A percentile compares a stretch with the other conserved stretches of the same genome.
phyloP scores from a whole-genome alignment of 148 eudicot genomes.

The Rhododendron mucronatum region DNA sequence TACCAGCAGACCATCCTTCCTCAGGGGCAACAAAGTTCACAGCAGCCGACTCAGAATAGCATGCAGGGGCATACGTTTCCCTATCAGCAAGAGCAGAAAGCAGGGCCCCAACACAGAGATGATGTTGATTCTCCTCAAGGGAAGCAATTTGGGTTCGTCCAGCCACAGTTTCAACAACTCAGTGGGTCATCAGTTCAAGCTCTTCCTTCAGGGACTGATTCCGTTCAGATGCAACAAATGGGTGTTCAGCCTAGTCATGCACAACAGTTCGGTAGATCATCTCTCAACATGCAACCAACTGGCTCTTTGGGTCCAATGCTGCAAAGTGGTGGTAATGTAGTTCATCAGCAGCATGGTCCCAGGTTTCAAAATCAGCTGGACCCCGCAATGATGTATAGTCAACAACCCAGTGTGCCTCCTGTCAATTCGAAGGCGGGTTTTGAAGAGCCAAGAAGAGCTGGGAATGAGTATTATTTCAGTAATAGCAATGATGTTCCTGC shows the following conservation, averaged over 20 bases:
- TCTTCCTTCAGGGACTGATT: constrained; percentile 27
- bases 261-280: constrained; percentile 36
- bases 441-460: constrained; percentile 55
- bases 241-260: constrained; percentile 44
- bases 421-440: constrained; percentile 41
- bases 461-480: constrained; percentile 43
- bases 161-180: constrained; percentile 41
- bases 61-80: constrained; percentile 53
- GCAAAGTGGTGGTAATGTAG: constrained; percentile 37
- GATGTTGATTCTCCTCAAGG: constrained; percentile 47
- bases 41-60: constrained; percentile 42
- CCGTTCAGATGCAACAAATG: constrained; percentile 40
- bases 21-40: constrained; percentile 49
- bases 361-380: constrained; percentile 60
- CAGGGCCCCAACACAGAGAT: constrained; percentile 40
- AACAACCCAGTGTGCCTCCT: constrained; percentile 46
- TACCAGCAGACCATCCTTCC: constrained; percentile 50
- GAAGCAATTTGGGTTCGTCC: constrained; percentile 41
- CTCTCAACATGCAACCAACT: constrained; percentile 43
- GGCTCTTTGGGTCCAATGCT: constrained; percentile 28
- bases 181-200: constrained; percentile 35
- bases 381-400: constrained; percentile 44
- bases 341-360: constrained; percentile 46
- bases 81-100: constrained; percentile 51
- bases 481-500: constrained; percentile 38